phyloP scores from a whole-genome alignment of 768 basidiomycete genomes.

The Rhizopogon vinicolor region DNA sequence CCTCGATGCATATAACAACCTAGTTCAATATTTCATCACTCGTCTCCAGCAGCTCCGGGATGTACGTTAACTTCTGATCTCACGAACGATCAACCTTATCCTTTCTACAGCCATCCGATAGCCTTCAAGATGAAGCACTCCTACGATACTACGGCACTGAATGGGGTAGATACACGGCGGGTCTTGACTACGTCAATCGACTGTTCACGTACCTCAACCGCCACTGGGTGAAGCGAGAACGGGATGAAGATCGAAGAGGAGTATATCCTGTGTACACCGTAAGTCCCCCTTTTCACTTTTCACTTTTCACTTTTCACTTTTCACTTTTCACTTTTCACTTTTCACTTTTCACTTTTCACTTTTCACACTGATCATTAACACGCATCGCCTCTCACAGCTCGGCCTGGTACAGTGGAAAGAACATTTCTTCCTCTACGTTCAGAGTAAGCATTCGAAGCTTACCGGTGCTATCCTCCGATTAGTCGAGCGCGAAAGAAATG shows the following conservation, averaged over 20 bases:
- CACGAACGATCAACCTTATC: constrained; percentile 1
- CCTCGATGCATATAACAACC: constrained; percentile 28
- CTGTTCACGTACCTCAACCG: constrained; percentile 98
- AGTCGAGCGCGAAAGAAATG: constrained; percentile 92
- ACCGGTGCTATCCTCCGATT: constrained; percentile 84
- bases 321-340: too few species aligned
- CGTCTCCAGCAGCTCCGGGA: constrained; percentile 69
- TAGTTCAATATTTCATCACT: constrained; percentile 67
- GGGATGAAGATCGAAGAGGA: constrained; percentile 93
- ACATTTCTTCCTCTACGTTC: constrained; percentile 85
- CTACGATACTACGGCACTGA: constrained; percentile 87
- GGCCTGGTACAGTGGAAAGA: constrained; percentile 95
- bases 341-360: too few species aligned
- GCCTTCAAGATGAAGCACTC: constrained; percentile 80
- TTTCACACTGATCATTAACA: constrained; percentile 1
- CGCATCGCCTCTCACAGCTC: constrained; percentile 44
- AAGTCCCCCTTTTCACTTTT: constrained; percentile 25
- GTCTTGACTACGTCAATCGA: constrained; percentile 95
- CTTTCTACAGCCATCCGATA: constrained; percentile 61
- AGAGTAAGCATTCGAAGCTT: constrained; percentile 75
- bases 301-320: too few species aligned
- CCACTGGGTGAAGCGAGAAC: constrained; percentile 98
- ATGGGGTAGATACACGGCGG: constrained; percentile 96
- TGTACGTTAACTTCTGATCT: constrained; percentile 37
- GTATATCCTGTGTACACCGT: constrained; percentile 97